Conservation (phyloP, 1,284 basidiomycete species). For the Cystobasidium sp. region DNA sequence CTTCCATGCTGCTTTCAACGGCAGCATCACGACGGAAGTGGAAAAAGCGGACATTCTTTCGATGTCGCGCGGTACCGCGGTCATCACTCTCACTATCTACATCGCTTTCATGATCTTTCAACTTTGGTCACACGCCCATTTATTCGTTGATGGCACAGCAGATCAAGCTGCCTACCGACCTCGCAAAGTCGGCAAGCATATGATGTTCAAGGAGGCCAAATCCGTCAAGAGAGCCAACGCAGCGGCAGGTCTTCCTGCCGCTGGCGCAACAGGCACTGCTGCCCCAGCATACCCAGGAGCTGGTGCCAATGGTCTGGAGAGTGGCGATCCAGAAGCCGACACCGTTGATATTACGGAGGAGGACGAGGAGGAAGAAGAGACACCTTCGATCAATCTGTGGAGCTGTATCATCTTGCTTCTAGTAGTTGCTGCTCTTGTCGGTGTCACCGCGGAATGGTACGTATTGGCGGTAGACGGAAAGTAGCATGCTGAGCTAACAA, state of each 20-base stretch:
- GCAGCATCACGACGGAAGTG: conserved; percentile 57
- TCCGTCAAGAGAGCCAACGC: conserved; percentile 43
- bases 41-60: conserved; percentile 64
- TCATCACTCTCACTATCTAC: conserved; percentile 72
- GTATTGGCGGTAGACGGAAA: conserved; percentile 31
- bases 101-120: conserved; percentile 70
- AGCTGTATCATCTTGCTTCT: conserved; percentile 65
- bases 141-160: conserved; percentile 63
- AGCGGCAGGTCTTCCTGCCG: conserved; percentile 10
- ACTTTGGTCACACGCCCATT: conserved; percentile 76
- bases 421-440: conserved; percentile 67
- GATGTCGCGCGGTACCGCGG: conserved; percentile 78
- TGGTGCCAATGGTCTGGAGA: conserved; percentile 10
- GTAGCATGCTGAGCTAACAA: not conserved
- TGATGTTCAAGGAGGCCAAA: conserved; percentile 48
- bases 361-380: conserved; percentile 61
- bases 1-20: conserved; percentile 60
- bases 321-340: conserved; percentile 39
- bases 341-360: conserved; percentile 52
- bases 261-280: not conserved
- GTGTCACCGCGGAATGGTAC: conserved; percentile 61
- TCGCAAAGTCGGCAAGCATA: conserved; percentile 45
- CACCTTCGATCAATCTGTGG: conserved; percentile 64
- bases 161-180: conserved; percentile 45
- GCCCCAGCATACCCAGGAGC: not conserved